Percentiles rank a stretch among this genome's conserved stretches.
These are phyloP conservation scores for Boletellus ananiceps DNA, from an alignment of 768 basidiomycete species.

Conservation along the genomic window DNA sequence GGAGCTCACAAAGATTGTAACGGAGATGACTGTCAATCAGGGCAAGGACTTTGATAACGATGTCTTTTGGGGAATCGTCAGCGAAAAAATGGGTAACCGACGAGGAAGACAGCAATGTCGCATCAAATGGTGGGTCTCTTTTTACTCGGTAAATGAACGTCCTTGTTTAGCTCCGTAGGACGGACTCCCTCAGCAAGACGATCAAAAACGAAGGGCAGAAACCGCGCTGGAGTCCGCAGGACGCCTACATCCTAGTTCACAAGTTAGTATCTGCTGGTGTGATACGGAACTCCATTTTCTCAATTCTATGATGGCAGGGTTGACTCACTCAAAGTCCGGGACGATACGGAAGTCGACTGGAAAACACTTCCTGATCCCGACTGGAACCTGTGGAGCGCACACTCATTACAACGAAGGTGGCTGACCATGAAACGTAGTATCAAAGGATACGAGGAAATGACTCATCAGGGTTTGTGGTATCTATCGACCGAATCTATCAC, in stretches of 20 bases:
- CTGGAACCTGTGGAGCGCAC: constrained; percentile 85
- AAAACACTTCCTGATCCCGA: constrained; percentile 65
- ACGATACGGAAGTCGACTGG: constrained; percentile 87
- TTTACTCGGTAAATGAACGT: not conserved
- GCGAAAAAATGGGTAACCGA: constrained; percentile 69
- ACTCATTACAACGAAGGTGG: constrained; percentile 77
- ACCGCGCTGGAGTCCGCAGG: constrained; percentile 69
- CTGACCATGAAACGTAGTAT: constrained; percentile 71
- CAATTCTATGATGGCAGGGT: constrained; percentile 42
- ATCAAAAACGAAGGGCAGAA: constrained; percentile 69
- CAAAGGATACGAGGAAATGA: constrained; percentile 77
- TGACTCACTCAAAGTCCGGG: constrained; percentile 65
- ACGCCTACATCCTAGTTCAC: constrained; percentile 76
- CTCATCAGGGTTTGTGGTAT: constrained; percentile 56
- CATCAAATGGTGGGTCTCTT: constrained; percentile 67
- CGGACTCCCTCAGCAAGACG: constrained; percentile 67
- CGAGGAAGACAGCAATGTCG: constrained; percentile 81
- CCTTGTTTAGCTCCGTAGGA: constrained; percentile 42
- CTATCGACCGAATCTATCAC: not conserved
- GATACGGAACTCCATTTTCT: not conserved
- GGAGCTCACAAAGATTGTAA: constrained; percentile 67
- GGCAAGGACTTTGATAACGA: constrained; percentile 75
- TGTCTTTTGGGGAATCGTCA: constrained; percentile 79
- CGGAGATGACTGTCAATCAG: constrained; percentile 64
- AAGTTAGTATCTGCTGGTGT: constrained; percentile 43